Conservation (phyloP, 148 eudicot species). For the Rhododendron vialii region DNA sequence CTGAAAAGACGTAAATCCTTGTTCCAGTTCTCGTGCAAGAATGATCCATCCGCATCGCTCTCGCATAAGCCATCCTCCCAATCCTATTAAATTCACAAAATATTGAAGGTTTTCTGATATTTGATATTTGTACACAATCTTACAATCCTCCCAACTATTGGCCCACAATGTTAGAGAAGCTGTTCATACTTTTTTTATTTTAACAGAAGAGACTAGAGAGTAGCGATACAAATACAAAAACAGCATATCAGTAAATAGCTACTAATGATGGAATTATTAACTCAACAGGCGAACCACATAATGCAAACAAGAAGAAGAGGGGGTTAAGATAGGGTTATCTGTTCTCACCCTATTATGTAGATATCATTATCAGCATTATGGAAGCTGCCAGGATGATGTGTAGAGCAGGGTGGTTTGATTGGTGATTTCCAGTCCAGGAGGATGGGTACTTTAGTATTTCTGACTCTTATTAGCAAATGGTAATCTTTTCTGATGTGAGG, state of each 20-base stretch:
- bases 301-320: background rate
- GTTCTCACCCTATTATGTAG: background rate
- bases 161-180: background rate
- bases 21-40: conserved; percentile 94
- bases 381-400: background rate
- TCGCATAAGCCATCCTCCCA: conserved; percentile 97
- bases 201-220: background rate
- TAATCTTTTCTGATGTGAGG: background rate
- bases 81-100: conserved; percentile 39
- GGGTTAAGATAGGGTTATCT: background rate
- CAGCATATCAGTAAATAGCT: background rate
- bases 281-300: background rate
- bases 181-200: background rate
- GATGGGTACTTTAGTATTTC: background rate
- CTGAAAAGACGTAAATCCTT: conserved; percentile 74
- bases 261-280: background rate
- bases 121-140: background rate
- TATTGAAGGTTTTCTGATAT: background rate
- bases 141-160: background rate
- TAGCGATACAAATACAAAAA: background rate
- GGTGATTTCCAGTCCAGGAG: background rate
- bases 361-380: background rate
- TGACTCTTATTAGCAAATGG: background rate
- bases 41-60: conserved; percentile 89
- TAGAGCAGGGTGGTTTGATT: background rate